Evolutionary conservation across 768 basidiomycete genomes (phyloP), one percentile per base, ranked within the genome.

Genomic region (Mycena crocata): DNA sequence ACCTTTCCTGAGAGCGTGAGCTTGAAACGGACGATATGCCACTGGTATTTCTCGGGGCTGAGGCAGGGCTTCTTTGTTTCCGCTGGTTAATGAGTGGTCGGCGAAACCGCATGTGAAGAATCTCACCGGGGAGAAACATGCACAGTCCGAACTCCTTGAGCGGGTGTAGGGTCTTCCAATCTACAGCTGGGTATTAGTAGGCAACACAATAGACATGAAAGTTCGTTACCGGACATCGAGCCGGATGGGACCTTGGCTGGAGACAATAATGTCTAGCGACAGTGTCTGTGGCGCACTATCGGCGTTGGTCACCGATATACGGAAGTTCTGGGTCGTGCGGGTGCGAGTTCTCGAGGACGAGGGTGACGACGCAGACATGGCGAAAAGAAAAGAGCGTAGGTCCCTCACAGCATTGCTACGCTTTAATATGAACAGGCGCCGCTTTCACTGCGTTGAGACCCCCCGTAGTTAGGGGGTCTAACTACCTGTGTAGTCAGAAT

Each of bases 191-290:
- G 7, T n/a, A n/a, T 51, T 5, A 51, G 31, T n/a, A 17, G 10
- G 17, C 9, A 12, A 52, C n/a, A 61, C 28, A 60, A 60, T 40
- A 30, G n/a, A 40, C 28, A 48, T 9, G 12, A 31, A 57, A 19
- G 31, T 24, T 24, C 37, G 49, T 32, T 40, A 35, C 59, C 59
- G 50, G 35, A 44, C 37, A 44, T 51, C 40, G 7, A 61, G 21
- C 8, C 14, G 40, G 31, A 52, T 35, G n/a, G 51, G 39, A 1
- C 40, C 50, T 44, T 8, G 19, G 31, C 31, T 26, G 6, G 50
- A 61, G 24, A 61, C 59, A 52, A 44, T 61, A 52, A 61, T 23
- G 14, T 34, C 23, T 10, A 61, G 21, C n/a, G 50, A 51, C 30
- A 52, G 50, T 4, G 39, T 52, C 23, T 21, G 49, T 44, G 39